These are phyloP conservation scores for Rosa chinensis DNA, from an alignment of 306 rosid species.

Conservation along the genomic window DNA sequence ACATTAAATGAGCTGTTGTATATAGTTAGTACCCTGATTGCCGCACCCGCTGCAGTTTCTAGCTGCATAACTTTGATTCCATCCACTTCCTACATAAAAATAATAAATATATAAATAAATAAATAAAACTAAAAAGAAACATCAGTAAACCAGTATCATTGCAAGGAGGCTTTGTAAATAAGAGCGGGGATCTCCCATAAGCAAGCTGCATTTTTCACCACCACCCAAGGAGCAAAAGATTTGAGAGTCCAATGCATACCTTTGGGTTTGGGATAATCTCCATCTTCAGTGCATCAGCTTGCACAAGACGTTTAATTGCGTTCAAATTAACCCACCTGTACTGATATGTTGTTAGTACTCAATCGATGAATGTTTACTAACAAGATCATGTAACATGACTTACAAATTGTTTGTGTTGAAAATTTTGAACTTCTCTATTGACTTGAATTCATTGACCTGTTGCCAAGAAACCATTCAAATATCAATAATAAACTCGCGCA, in stretches of 20 bases:
- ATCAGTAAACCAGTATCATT: constrained; percentile 12
- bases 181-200: not conserved
- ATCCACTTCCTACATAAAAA: constrained; percentile 75
- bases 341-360: constrained; percentile 33
- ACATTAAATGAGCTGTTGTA: constrained; percentile 11
- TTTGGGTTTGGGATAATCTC: constrained; percentile 98
- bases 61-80: constrained; percentile 95
- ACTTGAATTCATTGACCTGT: constrained; percentile 94
- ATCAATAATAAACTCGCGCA: constrained; percentile 25
- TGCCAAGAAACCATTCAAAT: constrained; percentile 31
- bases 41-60: constrained; percentile 99
- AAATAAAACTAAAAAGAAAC: not conserved
- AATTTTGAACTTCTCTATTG: constrained; percentile 95
- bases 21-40: constrained; percentile 68
- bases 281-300: constrained; percentile 90
- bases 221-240: not conserved
- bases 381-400: constrained; percentile 29
- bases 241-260: constrained; percentile 37
- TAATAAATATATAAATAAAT: not conserved
- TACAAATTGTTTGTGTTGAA: constrained; percentile 97
- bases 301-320: constrained; percentile 89
- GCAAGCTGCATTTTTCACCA: not conserved
- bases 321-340: constrained; percentile 91
- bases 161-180: constrained; percentile 6
- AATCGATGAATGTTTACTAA: constrained; percentile 14